A percentile compares a stretch with the other conserved stretches of the same genome.
These are phyloP conservation scores for Nakaseomyces delphensis DNA, from an alignment of 1,139 yeast species.

Conservation along the genomic window DNA sequence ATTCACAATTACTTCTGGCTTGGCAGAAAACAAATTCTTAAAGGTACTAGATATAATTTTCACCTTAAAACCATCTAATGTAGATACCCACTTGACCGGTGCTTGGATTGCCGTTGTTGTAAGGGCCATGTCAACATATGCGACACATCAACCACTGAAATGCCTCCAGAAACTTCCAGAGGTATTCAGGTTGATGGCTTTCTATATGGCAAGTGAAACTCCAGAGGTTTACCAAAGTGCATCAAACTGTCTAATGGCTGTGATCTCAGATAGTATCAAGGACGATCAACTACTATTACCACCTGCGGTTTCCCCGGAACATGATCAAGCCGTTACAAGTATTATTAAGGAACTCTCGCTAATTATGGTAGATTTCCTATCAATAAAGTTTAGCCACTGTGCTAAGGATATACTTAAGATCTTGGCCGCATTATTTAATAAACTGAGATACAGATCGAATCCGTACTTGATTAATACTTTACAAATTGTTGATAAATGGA, in stretches of 20 bases:
- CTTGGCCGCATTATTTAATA: conserved; percentile 52
- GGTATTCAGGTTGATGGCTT: conserved; percentile 48
- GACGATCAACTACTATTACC: conserved; percentile 50
- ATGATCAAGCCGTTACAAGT: conserved; percentile 49
- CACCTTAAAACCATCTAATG: conserved; percentile 70
- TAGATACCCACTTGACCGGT: conserved; percentile 80
- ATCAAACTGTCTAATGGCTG: conserved; percentile 77
- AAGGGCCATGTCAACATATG: conserved; percentile 67
- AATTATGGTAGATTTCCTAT: conserved; percentile 47
- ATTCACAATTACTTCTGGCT: conserved; percentile 21
- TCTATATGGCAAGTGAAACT: conserved; percentile 59
- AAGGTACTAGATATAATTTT: conserved; percentile 63
- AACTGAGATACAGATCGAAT: conserved; percentile 57
- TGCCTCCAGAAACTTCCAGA: conserved; percentile 51
- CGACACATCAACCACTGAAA: conserved; percentile 48
- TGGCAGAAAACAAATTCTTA: conserved; percentile 50
- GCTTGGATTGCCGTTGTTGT: conserved; percentile 95
- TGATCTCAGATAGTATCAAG: conserved; percentile 57
- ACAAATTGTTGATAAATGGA: conserved; percentile 73
- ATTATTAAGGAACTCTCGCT: conserved; percentile 48
- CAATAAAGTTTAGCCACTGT: conserved; percentile 69
- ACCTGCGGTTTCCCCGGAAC: conserved; percentile 36
- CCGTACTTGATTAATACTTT: conserved; percentile 65
- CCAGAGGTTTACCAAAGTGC: conserved; percentile 67
- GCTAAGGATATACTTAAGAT: conserved; percentile 69